Conservation (phyloP, 179 eudicot genomes). For the Patellifolia procumbens region DNA sequence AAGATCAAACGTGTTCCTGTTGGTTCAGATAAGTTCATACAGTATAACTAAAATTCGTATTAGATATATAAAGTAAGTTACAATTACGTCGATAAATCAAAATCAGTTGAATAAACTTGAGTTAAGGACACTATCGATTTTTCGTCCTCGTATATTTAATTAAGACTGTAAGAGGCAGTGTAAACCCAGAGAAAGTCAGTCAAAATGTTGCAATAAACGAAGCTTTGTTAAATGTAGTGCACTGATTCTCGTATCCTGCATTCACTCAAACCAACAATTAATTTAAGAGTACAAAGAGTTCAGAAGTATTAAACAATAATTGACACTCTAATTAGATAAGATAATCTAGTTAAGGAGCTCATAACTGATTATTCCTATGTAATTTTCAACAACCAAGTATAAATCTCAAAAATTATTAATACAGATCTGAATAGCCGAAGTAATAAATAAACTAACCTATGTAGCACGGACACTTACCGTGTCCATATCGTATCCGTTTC, state of each 20-base stretch:
- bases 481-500: no score
- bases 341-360: not conserved
- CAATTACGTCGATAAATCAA: no score
- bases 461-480: no score
- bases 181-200: slow-evolving; percentile 23
- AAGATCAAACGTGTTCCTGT: no score
- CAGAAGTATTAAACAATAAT: no score
- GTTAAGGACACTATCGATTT: not conserved
- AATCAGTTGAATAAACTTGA: not conserved
- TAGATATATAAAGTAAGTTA: no score
- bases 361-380: not conserved
- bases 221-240: slow-evolving; percentile 14
- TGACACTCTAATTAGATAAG: no score
- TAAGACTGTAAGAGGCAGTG: slow-evolving; percentile 9
- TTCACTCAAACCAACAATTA: not conserved
- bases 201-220: slow-evolving; percentile 11
- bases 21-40: no score
- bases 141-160: not conserved
- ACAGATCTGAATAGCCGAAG: not conserved
- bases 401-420: no score
- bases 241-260: slow-evolving; percentile 33
- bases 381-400: no score
- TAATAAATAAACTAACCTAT: no score
- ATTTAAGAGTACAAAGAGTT: not conserved
- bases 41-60: no score